A percentile compares a stretch with the other conserved stretches of the same genome.
Evolutionary conservation across 805 yeast genomes (phyloP).

Genomic region (Wickerhamomyces subpelliculosus): DNA sequence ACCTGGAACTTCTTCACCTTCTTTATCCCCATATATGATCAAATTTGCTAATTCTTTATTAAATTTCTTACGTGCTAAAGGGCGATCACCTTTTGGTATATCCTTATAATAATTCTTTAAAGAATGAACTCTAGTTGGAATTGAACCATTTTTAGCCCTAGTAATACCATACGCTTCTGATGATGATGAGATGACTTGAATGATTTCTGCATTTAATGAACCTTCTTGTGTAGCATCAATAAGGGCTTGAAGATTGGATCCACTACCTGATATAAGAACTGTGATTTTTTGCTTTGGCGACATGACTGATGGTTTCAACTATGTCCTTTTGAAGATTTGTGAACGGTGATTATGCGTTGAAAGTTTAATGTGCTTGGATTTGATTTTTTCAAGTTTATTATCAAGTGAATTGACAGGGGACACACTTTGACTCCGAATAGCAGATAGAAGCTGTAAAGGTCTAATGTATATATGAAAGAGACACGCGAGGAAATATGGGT

Average conservation of each 20-base stretch:
- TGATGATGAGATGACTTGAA: conserved; percentile 79
- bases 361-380: too few relatives aligned
- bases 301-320: conserved; percentile 3
- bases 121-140: conserved; percentile 68
- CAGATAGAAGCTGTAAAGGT: too few relatives aligned
- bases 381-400: too few relatives aligned
- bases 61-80: conserved; percentile 58
- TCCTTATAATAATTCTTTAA: conserved; percentile 69
- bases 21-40: conserved; percentile 43
- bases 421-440: too few relatives aligned
- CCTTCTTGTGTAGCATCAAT: conserved; percentile 58
- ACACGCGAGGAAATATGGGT: too few relatives aligned
- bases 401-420: too few relatives aligned
- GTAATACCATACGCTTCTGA: conserved; percentile 80
- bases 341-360: too few relatives aligned
- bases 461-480: too few relatives aligned
- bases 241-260: conserved; percentile 92
- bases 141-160: conserved; percentile 64
- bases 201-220: conserved; percentile 45
- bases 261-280: conserved; percentile 90
- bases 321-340: too few relatives aligned
- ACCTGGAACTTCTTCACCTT: conserved; percentile 24
- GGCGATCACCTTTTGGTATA: conserved; percentile 63
- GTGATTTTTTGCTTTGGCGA: conserved; percentile 29
- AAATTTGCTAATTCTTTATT: conserved; percentile 71